Evolutionary conservation across 2,329 filamentous ascomycete species (phyloP).

Genomic region (Byssothecium circinans): DNA sequence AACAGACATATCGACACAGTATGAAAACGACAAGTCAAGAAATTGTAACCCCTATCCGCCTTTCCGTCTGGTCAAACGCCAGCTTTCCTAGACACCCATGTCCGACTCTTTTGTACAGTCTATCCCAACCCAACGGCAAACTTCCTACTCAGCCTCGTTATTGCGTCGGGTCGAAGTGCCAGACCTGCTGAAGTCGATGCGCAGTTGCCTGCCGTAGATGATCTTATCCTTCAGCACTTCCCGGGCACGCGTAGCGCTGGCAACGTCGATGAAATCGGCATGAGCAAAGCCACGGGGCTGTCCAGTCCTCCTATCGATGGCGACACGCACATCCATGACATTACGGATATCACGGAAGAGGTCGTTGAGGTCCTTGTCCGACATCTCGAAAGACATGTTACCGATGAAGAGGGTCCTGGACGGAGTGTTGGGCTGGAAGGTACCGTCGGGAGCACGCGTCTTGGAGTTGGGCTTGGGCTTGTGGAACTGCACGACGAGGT

Average conservation of each 20-base stretch:
- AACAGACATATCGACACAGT: constrained; percentile 27
- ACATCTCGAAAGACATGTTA: constrained; percentile 84
- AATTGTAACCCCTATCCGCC: constrained; percentile 1
- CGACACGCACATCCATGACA: constrained; percentile 75
- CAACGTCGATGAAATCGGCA: constrained; percentile 72
- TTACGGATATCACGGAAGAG: constrained; percentile 72
- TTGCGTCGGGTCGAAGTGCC: constrained; percentile 5
- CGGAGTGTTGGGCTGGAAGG: constrained; percentile 47
- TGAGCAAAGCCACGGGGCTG: constrained; percentile 83
- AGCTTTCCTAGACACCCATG: not conserved
- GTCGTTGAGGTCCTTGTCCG: constrained; percentile 77
- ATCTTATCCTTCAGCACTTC: constrained; percentile 58
- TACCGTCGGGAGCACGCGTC: constrained; percentile 4
- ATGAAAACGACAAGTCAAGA: constrained; percentile 23
- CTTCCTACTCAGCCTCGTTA: not conserved
- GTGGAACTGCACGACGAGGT: constrained; percentile 64
- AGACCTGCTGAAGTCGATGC: constrained; percentile 62
- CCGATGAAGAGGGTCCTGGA: constrained; percentile 76
- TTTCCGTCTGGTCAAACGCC: not conserved
- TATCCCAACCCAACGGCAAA: not conserved
- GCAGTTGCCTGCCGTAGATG: constrained; percentile 68
- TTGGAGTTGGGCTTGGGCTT: constrained; percentile 19
- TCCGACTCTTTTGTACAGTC: not conserved
- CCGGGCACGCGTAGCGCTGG: constrained; percentile 64
- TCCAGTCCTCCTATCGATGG: constrained; percentile 78